Percentiles rank a stretch among this genome's conserved stretches.
These are phyloP conservation scores for Chlamydomonas sphaeroides DNA, from an alignment of 139 green algal species.

Conservation along the genomic window DNA sequence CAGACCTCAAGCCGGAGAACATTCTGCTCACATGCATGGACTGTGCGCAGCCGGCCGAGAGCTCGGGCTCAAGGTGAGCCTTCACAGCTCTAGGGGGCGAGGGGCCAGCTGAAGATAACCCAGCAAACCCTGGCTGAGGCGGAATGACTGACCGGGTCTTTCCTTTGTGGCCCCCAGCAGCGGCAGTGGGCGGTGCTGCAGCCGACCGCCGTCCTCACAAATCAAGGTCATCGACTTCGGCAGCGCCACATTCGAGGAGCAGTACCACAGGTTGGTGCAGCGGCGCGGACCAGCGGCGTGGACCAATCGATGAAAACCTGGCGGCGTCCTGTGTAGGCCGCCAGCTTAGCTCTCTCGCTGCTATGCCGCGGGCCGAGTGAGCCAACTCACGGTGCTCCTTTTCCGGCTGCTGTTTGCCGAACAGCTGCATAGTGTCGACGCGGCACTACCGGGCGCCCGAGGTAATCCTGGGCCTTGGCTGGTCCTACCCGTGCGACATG, in stretches of 20 bases:
- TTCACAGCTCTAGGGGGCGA: too few species aligned
- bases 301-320: too few species aligned
- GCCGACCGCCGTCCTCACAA: constrained; percentile 68
- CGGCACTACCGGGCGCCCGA: constrained; percentile 97
- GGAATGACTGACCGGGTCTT: too few species aligned
- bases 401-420: not conserved
- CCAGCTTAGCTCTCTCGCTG: too few species aligned
- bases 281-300: too few species aligned
- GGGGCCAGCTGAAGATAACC: too few species aligned
- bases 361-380: too few species aligned
- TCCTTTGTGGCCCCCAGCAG: too few species aligned
- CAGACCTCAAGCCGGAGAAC: constrained; percentile 99
- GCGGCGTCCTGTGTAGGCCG: too few species aligned
- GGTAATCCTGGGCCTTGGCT: constrained; percentile 94
- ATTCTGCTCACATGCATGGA: constrained; percentile 82
- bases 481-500: constrained; percentile 94
- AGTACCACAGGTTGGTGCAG: constrained; percentile 88
- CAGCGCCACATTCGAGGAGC: constrained; percentile 92
- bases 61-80: constrained; percentile 42
- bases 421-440: constrained; percentile 80
- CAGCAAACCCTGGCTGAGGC: too few species aligned
- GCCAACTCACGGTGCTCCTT: too few species aligned
- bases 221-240: constrained; percentile 97
- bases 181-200: constrained; percentile 38
- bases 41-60: constrained; percentile 21